These are phyloP conservation scores for Vanrija pseudolonga DNA, from an alignment of 1,284 basidiomycete species.

Conservation along the genomic window DNA sequence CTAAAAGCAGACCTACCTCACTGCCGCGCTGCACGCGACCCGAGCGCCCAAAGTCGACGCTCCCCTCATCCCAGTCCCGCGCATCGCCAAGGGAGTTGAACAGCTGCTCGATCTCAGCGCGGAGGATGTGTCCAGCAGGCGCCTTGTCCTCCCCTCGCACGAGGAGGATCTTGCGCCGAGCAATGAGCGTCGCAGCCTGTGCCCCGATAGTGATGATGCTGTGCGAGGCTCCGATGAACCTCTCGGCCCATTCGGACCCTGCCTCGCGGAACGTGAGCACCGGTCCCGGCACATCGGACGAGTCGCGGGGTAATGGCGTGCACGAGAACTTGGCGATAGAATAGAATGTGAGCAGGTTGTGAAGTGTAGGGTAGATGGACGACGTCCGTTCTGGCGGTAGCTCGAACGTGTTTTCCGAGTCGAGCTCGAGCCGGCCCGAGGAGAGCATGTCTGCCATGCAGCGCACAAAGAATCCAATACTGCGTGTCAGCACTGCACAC, in stretches of 20 bases:
- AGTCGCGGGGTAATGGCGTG: not conserved
- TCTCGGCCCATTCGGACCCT: constrained; percentile 22
- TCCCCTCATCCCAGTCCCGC: constrained; percentile 10
- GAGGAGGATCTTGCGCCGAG: constrained; percentile 5
- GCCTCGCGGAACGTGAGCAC: not conserved
- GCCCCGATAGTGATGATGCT: constrained; percentile 11
- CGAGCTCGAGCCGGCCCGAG: constrained; percentile 8
- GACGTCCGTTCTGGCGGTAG: constrained; percentile 1
- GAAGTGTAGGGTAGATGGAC: constrained; percentile 8
- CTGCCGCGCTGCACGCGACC: constrained; percentile 18
- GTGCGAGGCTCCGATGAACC: constrained; percentile 19
- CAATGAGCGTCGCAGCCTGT: constrained; percentile 14
- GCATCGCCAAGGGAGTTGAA: constrained; percentile 2
- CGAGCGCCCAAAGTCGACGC: constrained; percentile 10
- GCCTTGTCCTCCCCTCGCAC: constrained; percentile 3
- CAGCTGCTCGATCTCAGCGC: constrained; percentile 11
- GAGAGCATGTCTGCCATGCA: constrained; percentile 25
- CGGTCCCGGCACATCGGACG: not conserved
- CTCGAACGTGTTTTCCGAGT: constrained; percentile 9
- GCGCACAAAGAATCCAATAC: constrained; percentile 20
- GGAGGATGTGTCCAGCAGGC: not conserved
- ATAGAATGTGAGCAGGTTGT: constrained; percentile 21
- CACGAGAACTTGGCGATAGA: constrained; percentile 11
- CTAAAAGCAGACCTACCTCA: constrained; percentile 8
- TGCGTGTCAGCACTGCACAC: not conserved